These are phyloP conservation scores for Coemansia sp. DNA, from an alignment of 192 early-diverging fungal genomes.

Conservation along the genomic window DNA sequence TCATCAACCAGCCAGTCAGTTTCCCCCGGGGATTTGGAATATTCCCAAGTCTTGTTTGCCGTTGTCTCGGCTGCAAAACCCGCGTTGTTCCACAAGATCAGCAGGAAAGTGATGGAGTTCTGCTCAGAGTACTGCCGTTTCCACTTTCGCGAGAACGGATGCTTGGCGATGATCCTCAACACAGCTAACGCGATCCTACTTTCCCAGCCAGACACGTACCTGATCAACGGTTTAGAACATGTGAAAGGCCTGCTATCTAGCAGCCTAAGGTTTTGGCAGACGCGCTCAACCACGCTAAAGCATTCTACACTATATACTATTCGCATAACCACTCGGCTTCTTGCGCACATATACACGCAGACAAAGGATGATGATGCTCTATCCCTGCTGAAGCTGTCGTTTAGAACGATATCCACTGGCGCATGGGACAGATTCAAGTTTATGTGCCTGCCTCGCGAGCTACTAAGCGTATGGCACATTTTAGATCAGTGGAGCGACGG, in stretches of 20 bases:
- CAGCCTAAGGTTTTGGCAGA: conserved; percentile 40
- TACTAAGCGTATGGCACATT: conserved; percentile 39
- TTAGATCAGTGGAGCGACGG: not conserved
- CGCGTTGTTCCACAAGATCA: conserved; percentile 14
- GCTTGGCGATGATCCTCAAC: conserved; percentile 26
- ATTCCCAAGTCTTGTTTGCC: conserved; percentile 25
- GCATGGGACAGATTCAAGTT: conserved; percentile 47
- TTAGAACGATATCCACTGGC: conserved; percentile 37
- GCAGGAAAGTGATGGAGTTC: conserved; percentile 30
- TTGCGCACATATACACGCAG: conserved; percentile 8
- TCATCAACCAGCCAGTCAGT: conserved; percentile 17
- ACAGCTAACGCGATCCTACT: conserved; percentile 28
- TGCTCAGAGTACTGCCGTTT: conserved; percentile 43
- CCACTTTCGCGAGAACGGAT: conserved; percentile 39
- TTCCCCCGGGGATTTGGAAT: conserved; percentile 33
- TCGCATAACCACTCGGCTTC: conserved; percentile 35
- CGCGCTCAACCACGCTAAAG: conserved; percentile 35
- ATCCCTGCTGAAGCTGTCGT: conserved; percentile 30
- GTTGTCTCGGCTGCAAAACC: conserved; percentile 33
- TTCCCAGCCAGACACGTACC: conserved; percentile 21
- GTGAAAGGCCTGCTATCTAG: conserved; percentile 19
- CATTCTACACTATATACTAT: conserved; percentile 28
- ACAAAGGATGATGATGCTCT: conserved; percentile 8
- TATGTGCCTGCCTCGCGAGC: conserved; percentile 39
- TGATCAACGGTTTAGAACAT: conserved; percentile 14